phyloP scores from a whole-genome alignment of 2,329 filamentous ascomycete species.

The Zalaria sp. region DNA sequence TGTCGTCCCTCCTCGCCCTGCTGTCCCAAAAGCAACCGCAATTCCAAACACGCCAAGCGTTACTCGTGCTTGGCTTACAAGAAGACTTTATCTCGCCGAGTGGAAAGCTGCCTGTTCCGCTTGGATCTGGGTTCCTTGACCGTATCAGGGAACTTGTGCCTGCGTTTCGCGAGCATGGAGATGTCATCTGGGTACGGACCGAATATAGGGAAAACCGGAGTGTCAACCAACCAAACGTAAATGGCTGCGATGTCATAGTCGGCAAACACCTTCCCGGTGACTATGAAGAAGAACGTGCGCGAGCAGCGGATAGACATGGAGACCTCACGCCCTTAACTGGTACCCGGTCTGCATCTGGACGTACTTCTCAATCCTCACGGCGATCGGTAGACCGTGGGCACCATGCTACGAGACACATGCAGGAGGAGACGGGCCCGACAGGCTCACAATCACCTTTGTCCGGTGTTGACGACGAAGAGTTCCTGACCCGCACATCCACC shows the following conservation, averaged over 20 bases:
- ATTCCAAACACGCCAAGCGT: slow-evolving; percentile 49
- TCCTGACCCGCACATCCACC: slow-evolving; percentile 23
- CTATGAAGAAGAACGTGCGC: too few relatives aligned
- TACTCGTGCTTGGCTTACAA: slow-evolving; percentile 77
- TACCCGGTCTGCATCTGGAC: too few relatives aligned
- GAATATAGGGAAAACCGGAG: slow-evolving; percentile 36
- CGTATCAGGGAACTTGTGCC: slow-evolving; percentile 52
- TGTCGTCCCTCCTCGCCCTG: slow-evolving; percentile 29
- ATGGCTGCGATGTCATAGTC: not conserved
- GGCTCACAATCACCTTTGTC: too few relatives aligned
- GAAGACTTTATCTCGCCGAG: slow-evolving; percentile 68
- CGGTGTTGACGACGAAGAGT: slow-evolving; percentile 20
- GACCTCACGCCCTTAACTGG: too few relatives aligned
- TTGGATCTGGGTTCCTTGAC: slow-evolving; percentile 51
- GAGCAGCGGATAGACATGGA: too few relatives aligned
- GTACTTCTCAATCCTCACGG: too few relatives aligned
- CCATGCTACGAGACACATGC: too few relatives aligned
- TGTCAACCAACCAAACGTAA: slow-evolving; percentile 2
- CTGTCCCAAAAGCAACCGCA: slow-evolving; percentile 32
- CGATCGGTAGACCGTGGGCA: too few relatives aligned
- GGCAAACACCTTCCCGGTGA: not conserved
- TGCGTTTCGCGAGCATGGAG: slow-evolving; percentile 57
- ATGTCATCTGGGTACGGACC: slow-evolving; percentile 76
- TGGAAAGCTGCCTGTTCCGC: slow-evolving; percentile 52
- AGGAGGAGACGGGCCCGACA: too few relatives aligned